Evolutionary conservation across 768 basidiomycete species (phyloP).

Genomic region (Suillus occidentalis): DNA sequence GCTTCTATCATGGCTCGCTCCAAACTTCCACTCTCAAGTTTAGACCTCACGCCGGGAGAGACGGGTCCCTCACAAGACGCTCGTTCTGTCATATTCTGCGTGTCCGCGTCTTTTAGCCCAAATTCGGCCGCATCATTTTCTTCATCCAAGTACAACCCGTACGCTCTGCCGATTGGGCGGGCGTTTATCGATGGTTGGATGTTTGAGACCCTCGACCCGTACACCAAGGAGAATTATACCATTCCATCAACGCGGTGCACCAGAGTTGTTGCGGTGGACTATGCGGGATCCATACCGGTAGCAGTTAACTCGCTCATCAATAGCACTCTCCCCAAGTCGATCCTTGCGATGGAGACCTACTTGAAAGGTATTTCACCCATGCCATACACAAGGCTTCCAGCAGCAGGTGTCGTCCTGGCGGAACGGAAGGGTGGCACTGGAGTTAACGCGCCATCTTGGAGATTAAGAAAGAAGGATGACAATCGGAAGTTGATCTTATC

Average conservation of each 20-base stretch:
- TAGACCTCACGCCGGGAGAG: conserved; percentile 44
- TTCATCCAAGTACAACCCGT: conserved; percentile 72
- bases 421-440: conserved; percentile 40
- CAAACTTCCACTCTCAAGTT: conserved; percentile 35
- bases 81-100: conserved; percentile 74
- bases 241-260: conserved; percentile 93
- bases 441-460: conserved; percentile 49
- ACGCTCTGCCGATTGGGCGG: conserved; percentile 71
- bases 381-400: conserved; percentile 69
- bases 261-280: conserved; percentile 82
- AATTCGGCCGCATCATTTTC: conserved; percentile 59
- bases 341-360: conserved; percentile 72
- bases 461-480: conserved; percentile 58
- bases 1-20: conserved; percentile 74
- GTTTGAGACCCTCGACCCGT: conserved; percentile 93
- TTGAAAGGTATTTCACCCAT: conserved; percentile 65
- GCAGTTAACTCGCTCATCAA: conserved; percentile 88
- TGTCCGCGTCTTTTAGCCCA: conserved; percentile 79
- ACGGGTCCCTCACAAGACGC: conserved; percentile 38
- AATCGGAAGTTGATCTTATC: conserved; percentile 55
- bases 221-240: conserved; percentile 88
- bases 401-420: conserved; percentile 57
- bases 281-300: conserved; percentile 79
- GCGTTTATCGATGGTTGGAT: conserved; percentile 94
- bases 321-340: conserved; percentile 65